Evolutionary conservation across 1,284 basidiomycete species (phyloP), one percentile per base, ranked within the genome.

Genomic region (Entoloma clypeatum): DNA sequence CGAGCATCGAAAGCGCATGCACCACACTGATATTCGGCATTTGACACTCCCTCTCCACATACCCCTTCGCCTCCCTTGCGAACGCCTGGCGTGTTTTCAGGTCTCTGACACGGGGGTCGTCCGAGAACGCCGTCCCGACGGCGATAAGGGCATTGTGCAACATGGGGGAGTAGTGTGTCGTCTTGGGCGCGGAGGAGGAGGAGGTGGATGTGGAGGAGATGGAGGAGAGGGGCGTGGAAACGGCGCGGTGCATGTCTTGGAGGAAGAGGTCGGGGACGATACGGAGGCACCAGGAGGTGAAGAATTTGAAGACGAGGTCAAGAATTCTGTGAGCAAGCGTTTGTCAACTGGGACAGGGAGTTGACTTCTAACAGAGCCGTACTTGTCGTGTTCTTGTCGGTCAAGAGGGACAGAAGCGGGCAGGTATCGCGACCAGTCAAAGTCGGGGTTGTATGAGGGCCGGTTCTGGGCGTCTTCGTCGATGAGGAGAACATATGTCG

Each of bases 91-190:
- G 65, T 0, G 71, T 65, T 24, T 65, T 63, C 11, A 66, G 56
- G 29, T 72, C 67, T 6, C 71, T 64, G 25, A 81, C 63, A 14
- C 59, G 51, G 1, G 74, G 72, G 30, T 81, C 71, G 38, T 81
- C 75, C 3, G 77, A 72, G 51, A 77, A 82, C 0, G 74, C 72
- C 0, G 74, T 63, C 1, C 74, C 79, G 18, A 86, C 60, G 1
- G 81, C 68, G 6, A 87, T 62, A 0, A 83, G 61, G 3, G 77
- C 69, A 51, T 85, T 85, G 61, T 87, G 84, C 3, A 86, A 65
- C 68, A 86, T 77, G 0, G 81, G 80, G 1, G 79, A 81, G 60
- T 86, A 86, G 50, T 80, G 75, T 0, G 78, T 68, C 0, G 74
- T 72, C 38, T 72, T 70, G 0, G 70, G 64, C 6, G 67, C 62